Evolutionary conservation across 768 basidiomycete genomes (phyloP), one percentile per base, ranked within the genome.

Genomic region (Melanogaster broomeanus): DNA sequence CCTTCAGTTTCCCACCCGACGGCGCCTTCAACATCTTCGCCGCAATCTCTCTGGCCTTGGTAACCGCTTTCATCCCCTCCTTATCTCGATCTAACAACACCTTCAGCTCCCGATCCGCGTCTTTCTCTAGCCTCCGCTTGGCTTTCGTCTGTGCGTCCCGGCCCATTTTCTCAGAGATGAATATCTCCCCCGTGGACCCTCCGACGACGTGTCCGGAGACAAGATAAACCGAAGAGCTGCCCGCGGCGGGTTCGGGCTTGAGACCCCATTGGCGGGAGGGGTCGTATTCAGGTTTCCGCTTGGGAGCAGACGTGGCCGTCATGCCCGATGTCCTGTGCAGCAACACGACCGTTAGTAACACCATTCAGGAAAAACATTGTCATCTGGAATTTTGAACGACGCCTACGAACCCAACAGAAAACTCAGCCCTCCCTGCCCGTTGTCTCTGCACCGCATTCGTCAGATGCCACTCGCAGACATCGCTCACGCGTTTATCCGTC

Each of bases 391-490:
- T 28, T 18, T 13, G 19, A 51, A 40, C 27, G 30, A 31, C 2
- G 2, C 2, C 21, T 42, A 74, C 84, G 18, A 53, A 95, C 93
- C 90, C 89, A 7, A 75, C 72, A 16, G 90, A 79, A 60, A 98
- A 97, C 69, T 99, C 97, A 1, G 96, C 80, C 42, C 96, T 79
- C 0, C 80, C 81, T 0, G 88, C 86, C 9, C 93, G 77, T 15
- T 80, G 76, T 19, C 83, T 74, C 67, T 91, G 78, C 4, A 98
- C 83, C 0, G 94, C 90, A 21, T 79, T 77, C 54, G 92, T 86
- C 35, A 98, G 68, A 71, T 99, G 97, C 69, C 82, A 99, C 38
- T 98, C 95, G 68, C 97, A 99, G 3, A 90, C 85, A 18, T 90
- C 87, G 65, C 83, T 79, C 61, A 89, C 79, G 25, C 93, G 85